These are phyloP conservation scores for Euphorbia schlechtendalii DNA, from an alignment of 441 rosid genomes.

Conservation along the genomic window DNA sequence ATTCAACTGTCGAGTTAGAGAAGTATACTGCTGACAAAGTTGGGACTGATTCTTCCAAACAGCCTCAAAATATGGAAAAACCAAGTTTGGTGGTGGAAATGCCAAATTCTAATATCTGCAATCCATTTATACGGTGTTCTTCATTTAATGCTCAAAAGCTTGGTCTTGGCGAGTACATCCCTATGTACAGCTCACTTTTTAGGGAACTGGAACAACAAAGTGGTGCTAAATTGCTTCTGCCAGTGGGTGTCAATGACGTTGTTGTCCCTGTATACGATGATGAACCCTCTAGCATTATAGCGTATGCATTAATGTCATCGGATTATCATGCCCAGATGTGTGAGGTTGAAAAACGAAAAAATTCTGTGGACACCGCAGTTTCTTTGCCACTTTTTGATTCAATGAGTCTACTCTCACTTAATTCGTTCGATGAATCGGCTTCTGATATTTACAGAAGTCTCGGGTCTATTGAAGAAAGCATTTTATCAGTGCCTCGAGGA, in stretches of 20 bases:
- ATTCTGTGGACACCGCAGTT: constrained; percentile 32
- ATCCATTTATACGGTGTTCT: constrained; percentile 41
- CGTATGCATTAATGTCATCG: constrained; percentile 69
- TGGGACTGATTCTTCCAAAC: constrained; percentile 27
- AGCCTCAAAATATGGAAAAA: too few species aligned
- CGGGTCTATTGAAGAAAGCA: constrained; percentile 53
- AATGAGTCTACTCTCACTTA: constrained; percentile 41
- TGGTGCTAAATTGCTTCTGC: constrained; percentile 68
- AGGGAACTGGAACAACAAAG: constrained; percentile 56
- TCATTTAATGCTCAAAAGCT: constrained; percentile 72
- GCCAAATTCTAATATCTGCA: constrained; percentile 59
- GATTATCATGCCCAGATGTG: constrained; percentile 56
- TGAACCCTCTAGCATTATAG: constrained; percentile 87
- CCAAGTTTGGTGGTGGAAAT: constrained; percentile 42
- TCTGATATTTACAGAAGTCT: constrained; percentile 47
- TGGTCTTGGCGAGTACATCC: constrained; percentile 62
- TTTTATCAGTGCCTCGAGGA: constrained; percentile 37
- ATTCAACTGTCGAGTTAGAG: constrained; percentile 24
- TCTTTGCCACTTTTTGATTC: constrained; percentile 45
- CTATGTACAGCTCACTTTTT: constrained; percentile 62
- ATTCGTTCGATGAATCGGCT: constrained; percentile 47
- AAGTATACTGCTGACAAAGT: constrained; percentile 17
- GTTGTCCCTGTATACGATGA: constrained; percentile 91
- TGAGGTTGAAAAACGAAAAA: constrained; percentile 47
- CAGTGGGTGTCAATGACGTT: constrained; percentile 65